A percentile compares a stretch with the other conserved stretches of the same genome.
These are phyloP conservation scores for Apiotrichum siamense DNA, from an alignment of 1,284 basidiomycete species.

Conservation along the genomic window DNA sequence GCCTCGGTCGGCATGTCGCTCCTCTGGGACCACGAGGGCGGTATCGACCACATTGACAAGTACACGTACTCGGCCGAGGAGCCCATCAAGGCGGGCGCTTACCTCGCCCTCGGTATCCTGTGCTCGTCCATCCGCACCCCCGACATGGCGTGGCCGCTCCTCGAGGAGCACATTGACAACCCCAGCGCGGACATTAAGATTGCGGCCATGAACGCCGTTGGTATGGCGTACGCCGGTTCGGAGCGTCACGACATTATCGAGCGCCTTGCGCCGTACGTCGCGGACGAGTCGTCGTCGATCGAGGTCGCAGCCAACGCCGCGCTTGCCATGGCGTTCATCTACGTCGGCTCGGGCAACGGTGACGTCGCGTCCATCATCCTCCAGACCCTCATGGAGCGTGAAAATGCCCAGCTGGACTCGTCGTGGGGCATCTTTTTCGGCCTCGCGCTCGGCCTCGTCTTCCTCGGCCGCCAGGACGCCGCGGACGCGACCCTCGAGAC, in stretches of 20 bases:
- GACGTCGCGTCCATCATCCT: constrained; percentile 86
- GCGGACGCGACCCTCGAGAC: constrained; percentile 95
- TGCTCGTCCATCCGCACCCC: constrained; percentile 84
- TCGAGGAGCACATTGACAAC: constrained; percentile 87
- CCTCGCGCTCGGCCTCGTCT: constrained; percentile 83
- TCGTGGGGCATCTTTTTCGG: constrained; percentile 93
- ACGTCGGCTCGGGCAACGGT: constrained; percentile 90
- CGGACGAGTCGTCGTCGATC: constrained; percentile 76
- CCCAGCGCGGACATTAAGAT: constrained; percentile 77
- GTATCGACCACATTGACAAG: constrained; percentile 92
- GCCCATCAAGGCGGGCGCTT: constrained; percentile 94
- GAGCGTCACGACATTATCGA: constrained; percentile 80
- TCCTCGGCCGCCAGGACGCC: constrained; percentile 85
- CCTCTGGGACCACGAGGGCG: constrained; percentile 94
- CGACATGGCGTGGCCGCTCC: constrained; percentile 85
- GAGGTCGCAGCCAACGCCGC: constrained; percentile 83
- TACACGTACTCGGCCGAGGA: constrained; percentile 96
- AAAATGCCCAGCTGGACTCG: constrained; percentile 69
- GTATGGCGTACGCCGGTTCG: constrained; percentile 89
- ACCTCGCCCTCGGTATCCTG: constrained; percentile 89
- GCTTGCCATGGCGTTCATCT: constrained; percentile 87
- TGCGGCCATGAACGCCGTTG: constrained; percentile 81
- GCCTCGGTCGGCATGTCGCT: constrained; percentile 89
- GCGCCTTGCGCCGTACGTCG: constrained; percentile 69
- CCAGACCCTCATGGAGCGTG: constrained; percentile 80